Conservation (phyloP, 345 rosid species). For the Arabis hirsuta region DNA sequence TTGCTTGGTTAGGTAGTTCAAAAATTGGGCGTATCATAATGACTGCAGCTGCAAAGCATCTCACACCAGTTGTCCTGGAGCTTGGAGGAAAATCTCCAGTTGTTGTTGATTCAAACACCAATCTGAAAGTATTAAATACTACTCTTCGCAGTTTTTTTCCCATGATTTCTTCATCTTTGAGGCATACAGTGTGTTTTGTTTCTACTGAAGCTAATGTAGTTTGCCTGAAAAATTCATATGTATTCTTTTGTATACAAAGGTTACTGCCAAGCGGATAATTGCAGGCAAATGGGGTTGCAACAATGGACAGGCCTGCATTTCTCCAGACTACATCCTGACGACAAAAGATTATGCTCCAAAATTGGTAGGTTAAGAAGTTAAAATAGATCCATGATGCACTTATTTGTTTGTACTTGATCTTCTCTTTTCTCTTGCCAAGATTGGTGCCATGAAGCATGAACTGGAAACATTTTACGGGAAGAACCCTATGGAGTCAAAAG, state of each 20-base stretch:
- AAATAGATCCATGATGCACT: constrained; percentile 15
- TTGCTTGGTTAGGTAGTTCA: constrained; percentile 65
- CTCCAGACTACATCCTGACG: constrained; percentile 85
- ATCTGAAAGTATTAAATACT: constrained; percentile 59
- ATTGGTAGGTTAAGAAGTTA: constrained; percentile 60
- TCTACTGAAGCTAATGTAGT: constrained; percentile 3
- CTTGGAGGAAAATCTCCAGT: constrained; percentile 97
- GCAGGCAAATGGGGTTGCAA: constrained; percentile 91
- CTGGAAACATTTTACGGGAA: constrained; percentile 76
- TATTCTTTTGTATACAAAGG: constrained; percentile 50
- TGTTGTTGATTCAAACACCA: constrained; percentile 70
- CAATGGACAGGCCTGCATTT: constrained; percentile 90
- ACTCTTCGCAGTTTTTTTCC: constrained; percentile 8
- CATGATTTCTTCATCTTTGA: neutral
- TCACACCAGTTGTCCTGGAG: constrained; percentile 90
- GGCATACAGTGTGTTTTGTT: neutral
- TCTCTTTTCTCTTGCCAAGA: constrained; percentile 50
- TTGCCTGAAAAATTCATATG: constrained; percentile 11
- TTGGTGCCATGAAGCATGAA: constrained; percentile 64
- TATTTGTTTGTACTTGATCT: constrained; percentile 22
- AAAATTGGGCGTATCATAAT: constrained; percentile 79
- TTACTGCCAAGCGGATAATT: constrained; percentile 78
- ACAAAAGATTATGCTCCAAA: constrained; percentile 71
- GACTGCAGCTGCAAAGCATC: constrained; percentile 96
- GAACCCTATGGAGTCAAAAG: constrained; percentile 76